phyloP scores from a whole-genome alignment of 805 yeast species.

The Saccharomycopsis olivae region DNA sequence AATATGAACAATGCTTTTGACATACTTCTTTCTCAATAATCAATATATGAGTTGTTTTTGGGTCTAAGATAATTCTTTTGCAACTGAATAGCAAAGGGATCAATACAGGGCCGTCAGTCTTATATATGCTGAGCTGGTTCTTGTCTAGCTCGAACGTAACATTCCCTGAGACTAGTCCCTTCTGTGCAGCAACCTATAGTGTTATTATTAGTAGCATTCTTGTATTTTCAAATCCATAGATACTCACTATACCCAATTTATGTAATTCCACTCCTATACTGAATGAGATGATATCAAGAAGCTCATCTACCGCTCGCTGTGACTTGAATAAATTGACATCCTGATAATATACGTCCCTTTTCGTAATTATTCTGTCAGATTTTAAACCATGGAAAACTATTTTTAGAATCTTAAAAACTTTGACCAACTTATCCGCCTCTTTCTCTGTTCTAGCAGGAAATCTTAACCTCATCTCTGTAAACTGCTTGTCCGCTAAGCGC shows the following conservation, averaged over 20 bases:
- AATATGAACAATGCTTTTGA: too few relatives aligned
- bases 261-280: constrained; percentile 31
- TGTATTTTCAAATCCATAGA: too few relatives aligned
- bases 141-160: constrained; percentile 17
- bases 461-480: too few relatives aligned
- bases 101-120: constrained; percentile 22
- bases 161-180: constrained; percentile 28
- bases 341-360: constrained; percentile 52
- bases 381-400: constrained; percentile 15
- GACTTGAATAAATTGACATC: constrained; percentile 42
- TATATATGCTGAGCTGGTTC: constrained; percentile 4
- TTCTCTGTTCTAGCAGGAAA: constrained; percentile 7
- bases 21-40: constrained; percentile 40
- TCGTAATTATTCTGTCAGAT: constrained; percentile 23
- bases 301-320: constrained; percentile 34
- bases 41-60: constrained; percentile 24
- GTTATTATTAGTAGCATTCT: too few relatives aligned
- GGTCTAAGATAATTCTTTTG: constrained; percentile 11
- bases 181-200: constrained; percentile 14
- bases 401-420: constrained; percentile 13
- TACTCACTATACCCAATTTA: constrained; percentile 31
- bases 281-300: constrained; percentile 29
- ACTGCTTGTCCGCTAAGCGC: too few relatives aligned
- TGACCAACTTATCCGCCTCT: constrained; percentile 9
- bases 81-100: constrained; percentile 31